phyloP scores from a whole-genome alignment of 805 yeast genomes.

The Wickerhamiella lipophila region DNA sequence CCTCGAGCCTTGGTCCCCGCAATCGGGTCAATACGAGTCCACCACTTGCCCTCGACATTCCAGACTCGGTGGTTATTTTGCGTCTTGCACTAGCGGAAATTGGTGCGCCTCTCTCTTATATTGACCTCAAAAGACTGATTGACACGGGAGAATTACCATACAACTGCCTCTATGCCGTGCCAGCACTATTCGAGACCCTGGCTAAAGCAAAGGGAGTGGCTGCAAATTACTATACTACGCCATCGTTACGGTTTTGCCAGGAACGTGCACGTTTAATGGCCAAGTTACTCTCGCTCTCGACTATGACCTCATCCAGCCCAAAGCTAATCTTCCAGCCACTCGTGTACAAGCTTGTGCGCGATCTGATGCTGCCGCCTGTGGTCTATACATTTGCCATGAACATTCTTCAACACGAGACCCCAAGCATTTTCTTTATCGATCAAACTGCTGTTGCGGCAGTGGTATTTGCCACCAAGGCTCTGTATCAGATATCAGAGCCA shows the following conservation, averaged over 20 bases:
- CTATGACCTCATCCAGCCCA: too few relatives aligned
- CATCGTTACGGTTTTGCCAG: not conserved
- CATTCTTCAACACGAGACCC: slow-evolving; percentile 16
- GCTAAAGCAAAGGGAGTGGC: not conserved
- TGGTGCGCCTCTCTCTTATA: slow-evolving; percentile 20
- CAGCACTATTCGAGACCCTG: not conserved
- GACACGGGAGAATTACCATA: slow-evolving; percentile 26
- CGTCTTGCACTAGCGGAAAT: slow-evolving; percentile 20
- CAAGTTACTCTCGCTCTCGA: not conserved
- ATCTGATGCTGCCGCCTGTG: slow-evolving; percentile 40
- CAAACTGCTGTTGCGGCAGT: not conserved
- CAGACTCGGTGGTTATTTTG: slow-evolving; percentile 26
- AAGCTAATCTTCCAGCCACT: slow-evolving; percentile 24
- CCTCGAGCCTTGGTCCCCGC: not conserved
- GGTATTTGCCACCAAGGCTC: slow-evolving; percentile 2
- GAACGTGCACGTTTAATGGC: not conserved
- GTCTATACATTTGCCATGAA: slow-evolving; percentile 31
- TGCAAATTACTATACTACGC: not conserved
- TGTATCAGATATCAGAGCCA: not conserved
- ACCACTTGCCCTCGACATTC: not conserved
- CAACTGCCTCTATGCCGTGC: slow-evolving; percentile 1
- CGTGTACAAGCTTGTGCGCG: slow-evolving; percentile 32
- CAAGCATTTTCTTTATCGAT: not conserved
- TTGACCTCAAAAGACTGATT: slow-evolving; percentile 24
- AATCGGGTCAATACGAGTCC: too few relatives aligned